Evolutionary conservation across 1,284 basidiomycete genomes (phyloP), one percentile per base, ranked within the genome.

Genomic region (Mycena sp.): DNA sequence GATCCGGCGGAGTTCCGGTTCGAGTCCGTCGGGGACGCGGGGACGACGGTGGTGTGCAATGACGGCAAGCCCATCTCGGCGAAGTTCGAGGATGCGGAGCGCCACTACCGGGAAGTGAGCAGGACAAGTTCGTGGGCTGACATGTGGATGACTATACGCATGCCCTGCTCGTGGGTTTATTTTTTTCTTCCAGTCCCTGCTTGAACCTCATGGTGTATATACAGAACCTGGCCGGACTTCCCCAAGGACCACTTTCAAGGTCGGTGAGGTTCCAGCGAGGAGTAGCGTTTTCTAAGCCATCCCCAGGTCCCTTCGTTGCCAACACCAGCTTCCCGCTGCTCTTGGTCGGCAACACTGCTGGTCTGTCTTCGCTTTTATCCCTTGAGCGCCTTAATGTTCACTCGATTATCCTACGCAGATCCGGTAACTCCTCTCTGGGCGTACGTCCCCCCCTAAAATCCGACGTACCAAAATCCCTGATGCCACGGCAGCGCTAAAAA

Each of bases 371-470:
- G 7, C 12, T 16, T 19, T 3, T 4, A 32, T 46, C 16, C 32
- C 37, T 25, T 10, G n/a, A n/a, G n/a, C n/a, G n/a, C n/a, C n/a
- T n/a, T n/a, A 17, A 2, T 16, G 3, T 35, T 29, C 32, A 11
- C n/a, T 32, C 25, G 26, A 55, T 11, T 17, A 26, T 55, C 32
- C 12, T 45, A 6, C 48, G 17, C 37, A 81, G 81, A 83, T 69
- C 81, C 81, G 5, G 78, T 80, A 0, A 80, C 81, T 44, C 77
- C 77, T n/a, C 63, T 78, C 11, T 68, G 58, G 45, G 66, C 67
- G 76, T 77, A 66, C 64, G 73, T 61, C 44, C 65, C n/a, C n/a
- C 26, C 44, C 29, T 35, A 35, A 35, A 32, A 25, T 41, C n/a
- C 14, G 37, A 30, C 37, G 58, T n/a, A n/a, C 4, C 25, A 17